Evolutionary conservation across 768 basidiomycete species (phyloP).

Genomic region (Lentinula edodes): DNA sequence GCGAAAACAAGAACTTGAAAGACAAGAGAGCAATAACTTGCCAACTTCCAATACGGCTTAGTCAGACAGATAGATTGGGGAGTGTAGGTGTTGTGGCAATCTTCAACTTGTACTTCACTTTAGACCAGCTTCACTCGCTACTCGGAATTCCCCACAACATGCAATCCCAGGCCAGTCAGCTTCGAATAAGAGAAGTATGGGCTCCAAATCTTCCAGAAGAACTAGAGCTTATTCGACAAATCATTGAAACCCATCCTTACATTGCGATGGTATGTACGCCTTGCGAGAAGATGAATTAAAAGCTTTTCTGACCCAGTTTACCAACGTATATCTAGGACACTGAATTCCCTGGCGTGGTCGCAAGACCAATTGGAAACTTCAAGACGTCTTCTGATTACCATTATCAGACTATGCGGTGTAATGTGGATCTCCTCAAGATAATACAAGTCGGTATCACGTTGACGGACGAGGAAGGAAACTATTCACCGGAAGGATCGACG

Average conservation of each 20-base stretch:
- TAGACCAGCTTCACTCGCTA: neutral
- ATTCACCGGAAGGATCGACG: constrained; percentile 84
- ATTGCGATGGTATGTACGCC: constrained; percentile 72
- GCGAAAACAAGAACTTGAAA: no score
- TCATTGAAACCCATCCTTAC: constrained; percentile 88
- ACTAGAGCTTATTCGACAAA: constrained; percentile 81
- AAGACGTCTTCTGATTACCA: constrained; percentile 98
- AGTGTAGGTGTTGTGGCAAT: neutral
- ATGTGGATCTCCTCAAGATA: constrained; percentile 96
- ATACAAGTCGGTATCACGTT: constrained; percentile 97
- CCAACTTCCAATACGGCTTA: neutral
- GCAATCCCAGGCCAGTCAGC: neutral
- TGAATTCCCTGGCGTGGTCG: constrained; percentile 98
- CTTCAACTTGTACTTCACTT: neutral
- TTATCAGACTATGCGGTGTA: constrained; percentile 99
- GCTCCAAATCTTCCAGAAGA: constrained; percentile 87
- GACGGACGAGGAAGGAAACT: constrained; percentile 89
- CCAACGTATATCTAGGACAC: constrained; percentile 66
- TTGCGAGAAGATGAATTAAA: neutral
- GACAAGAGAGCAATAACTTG: no score
- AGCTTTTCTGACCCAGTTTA: no score
- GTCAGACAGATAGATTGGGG: neutral
- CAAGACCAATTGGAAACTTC: constrained; percentile 93
- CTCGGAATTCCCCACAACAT: neutral
- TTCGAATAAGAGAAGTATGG: constrained; percentile 95